These are phyloP conservation scores for Ascochyta viciae-villosae DNA, from an alignment of 2,329 filamentous ascomycete genomes.

Conservation along the genomic window DNA sequence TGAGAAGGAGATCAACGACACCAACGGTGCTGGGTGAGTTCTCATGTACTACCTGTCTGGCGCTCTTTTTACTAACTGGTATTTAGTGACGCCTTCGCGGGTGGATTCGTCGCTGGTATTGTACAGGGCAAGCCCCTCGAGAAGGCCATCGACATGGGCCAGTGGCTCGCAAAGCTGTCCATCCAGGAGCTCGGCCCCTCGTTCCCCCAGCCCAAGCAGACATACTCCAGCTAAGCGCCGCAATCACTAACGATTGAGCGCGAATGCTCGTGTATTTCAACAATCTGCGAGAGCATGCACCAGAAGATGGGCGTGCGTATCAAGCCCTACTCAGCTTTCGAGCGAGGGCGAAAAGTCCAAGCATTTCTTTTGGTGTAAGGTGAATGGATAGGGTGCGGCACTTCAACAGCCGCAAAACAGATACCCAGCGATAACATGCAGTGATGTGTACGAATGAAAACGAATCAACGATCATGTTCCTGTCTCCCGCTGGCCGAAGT, in stretches of 20 bases:
- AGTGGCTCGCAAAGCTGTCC: constrained; percentile 94
- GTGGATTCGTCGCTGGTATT: constrained; percentile 89
- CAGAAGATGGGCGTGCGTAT: constrained; percentile 6
- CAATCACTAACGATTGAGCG: constrained; percentile 33
- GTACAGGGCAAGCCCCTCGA: constrained; percentile 83
- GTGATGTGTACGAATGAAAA: constrained; percentile 3
- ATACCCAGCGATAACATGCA: constrained; percentile 24
- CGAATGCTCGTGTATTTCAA: constrained; percentile 50
- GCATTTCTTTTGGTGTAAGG: constrained; percentile 12
- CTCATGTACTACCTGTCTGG: background rate
- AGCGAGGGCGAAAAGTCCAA: constrained; percentile 10
- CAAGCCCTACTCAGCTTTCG: constrained; percentile 9
- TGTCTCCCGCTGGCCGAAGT: background rate
- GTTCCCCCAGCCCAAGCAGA: constrained; percentile 60
- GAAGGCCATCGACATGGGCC: constrained; percentile 85
- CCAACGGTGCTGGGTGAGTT: constrained; percentile 82
- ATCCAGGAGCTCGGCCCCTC: constrained; percentile 95
- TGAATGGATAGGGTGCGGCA: constrained; percentile 18
- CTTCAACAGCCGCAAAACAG: constrained; percentile 31
- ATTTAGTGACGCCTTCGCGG: constrained; percentile 87
- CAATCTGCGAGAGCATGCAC: constrained; percentile 44
- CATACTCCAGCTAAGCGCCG: constrained; percentile 47
- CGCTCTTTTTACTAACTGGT: constrained; percentile 8
- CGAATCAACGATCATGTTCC: background rate
- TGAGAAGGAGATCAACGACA: constrained; percentile 85